A percentile compares a stretch with the other conserved stretches of the same genome.
Conservation (phyloP, 148 eudicot species). For the Rhododendron griersonianum region DNA sequence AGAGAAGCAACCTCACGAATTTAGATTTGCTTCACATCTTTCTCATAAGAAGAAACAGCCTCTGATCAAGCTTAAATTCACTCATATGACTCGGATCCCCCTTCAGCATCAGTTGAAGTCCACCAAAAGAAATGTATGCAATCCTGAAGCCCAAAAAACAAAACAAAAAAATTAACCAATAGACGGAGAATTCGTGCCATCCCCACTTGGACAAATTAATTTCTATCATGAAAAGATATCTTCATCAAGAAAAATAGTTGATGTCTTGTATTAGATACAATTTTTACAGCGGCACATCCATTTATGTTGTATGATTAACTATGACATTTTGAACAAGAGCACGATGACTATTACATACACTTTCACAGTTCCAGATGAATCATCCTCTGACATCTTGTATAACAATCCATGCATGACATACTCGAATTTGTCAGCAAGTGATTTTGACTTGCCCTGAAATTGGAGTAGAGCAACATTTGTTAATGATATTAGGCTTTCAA, state of each 20-base stretch:
- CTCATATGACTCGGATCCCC: neutral
- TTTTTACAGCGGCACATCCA: neutral
- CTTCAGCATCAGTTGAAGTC: neutral
- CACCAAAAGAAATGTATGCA: slow-evolving; percentile 1
- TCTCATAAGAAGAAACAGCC: slow-evolving; percentile 1
- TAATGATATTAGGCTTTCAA: neutral
- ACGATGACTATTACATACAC: neutral
- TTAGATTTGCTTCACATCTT: neutral
- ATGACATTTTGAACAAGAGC: neutral
- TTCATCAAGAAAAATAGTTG: neutral
- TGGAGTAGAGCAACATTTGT: neutral
- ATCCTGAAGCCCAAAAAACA: neutral
- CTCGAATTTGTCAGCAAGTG: slow-evolving; percentile 88
- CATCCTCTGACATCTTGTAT: slow-evolving; percentile 60
- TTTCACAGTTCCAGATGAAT: neutral
- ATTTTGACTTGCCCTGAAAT: slow-evolving; percentile 64
- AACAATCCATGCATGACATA: slow-evolving; percentile 88
- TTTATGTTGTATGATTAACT: neutral
- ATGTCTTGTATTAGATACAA: neutral
- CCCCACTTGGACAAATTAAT: neutral
- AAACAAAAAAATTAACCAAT: neutral
- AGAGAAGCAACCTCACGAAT: neutral
- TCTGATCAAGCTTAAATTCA: neutral
- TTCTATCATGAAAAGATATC: neutral
- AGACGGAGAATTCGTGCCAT: neutral